Evolutionary conservation across 805 yeast genomes (phyloP).

Genomic region (Kodamaea neixiangensis): DNA sequence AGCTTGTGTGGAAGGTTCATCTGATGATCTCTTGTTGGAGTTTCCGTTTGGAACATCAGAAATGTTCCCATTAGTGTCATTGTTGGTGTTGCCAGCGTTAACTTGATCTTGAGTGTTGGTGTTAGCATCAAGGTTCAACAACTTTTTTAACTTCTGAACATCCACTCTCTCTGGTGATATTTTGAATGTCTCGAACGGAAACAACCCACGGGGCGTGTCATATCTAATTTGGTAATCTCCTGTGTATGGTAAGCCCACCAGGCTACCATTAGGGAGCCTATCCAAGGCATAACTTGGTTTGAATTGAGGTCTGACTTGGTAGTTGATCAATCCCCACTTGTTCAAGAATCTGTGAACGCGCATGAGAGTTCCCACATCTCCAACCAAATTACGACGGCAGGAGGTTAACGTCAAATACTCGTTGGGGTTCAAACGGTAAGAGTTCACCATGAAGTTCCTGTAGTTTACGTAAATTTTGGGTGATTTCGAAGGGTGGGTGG

Average conservation of each 20-base stretch:
- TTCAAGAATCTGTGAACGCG: slow-evolving; percentile 81
- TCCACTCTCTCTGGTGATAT: slow-evolving; percentile 56
- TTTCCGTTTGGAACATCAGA: slow-evolving; percentile 10
- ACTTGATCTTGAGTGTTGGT: slow-evolving; percentile 3
- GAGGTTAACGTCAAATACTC: slow-evolving; percentile 90
- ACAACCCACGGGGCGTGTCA: slow-evolving; percentile 90
- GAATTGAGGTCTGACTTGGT: slow-evolving; percentile 81
- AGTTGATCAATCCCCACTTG: slow-evolving; percentile 92
- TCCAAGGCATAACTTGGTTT: slow-evolving; percentile 65
- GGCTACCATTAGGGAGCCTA: slow-evolving; percentile 42
- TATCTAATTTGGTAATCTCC: slow-evolving; percentile 75
- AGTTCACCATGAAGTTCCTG: slow-evolving; percentile 85
- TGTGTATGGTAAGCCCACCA: slow-evolving; percentile 63
- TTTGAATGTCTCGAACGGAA: slow-evolving; percentile 85
- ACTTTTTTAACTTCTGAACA: slow-evolving; percentile 35
- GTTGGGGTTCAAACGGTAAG: slow-evolving; percentile 84
- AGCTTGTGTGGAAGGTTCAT: slow-evolving; percentile 8
- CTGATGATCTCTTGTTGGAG: slow-evolving; percentile 4
- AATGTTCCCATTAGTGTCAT: slow-evolving; percentile 6
- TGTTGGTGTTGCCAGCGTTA: slow-evolving; percentile 5
- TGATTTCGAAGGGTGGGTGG: slow-evolving; percentile 72
- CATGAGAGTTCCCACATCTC: slow-evolving; percentile 88
- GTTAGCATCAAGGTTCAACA: slow-evolving; percentile 20
- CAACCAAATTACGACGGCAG: slow-evolving; percentile 84
- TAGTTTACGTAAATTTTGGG: slow-evolving; percentile 79